These are phyloP conservation scores for Puccinia novopanici DNA, from an alignment of 1,284 basidiomycete genomes.

Conservation along the genomic window DNA sequence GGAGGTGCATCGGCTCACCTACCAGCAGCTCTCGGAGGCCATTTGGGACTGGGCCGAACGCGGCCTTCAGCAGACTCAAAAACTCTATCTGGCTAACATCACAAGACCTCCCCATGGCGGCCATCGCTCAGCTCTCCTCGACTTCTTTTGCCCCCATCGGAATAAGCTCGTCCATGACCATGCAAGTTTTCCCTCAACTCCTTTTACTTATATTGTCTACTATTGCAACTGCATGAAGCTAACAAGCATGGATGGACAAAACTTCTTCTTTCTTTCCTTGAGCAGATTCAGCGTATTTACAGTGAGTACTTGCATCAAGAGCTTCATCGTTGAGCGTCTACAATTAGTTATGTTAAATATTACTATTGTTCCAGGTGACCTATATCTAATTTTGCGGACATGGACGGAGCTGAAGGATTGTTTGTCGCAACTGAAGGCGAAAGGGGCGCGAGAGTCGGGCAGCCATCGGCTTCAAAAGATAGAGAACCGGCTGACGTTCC, in stretches of 20 bases:
- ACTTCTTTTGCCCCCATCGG: conserved; percentile 38
- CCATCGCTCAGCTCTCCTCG: conserved; percentile 33
- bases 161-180: conserved; percentile 38
- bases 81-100: conserved; percentile 8
- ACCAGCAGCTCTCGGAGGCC: conserved; percentile 15
- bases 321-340: neutral
- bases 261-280: neutral
- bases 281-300: conserved; percentile 40
- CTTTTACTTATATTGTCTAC: neutral
- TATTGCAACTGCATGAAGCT: neutral
- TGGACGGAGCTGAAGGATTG: conserved; percentile 36
- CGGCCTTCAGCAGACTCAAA: conserved; percentile 33
- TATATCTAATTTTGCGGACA: conserved; percentile 31
- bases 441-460: neutral
- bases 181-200: conserved; percentile 1
- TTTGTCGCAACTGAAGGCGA: neutral
- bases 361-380: conserved; percentile 13
- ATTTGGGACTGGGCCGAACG: conserved; percentile 41
- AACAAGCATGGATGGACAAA: neutral
- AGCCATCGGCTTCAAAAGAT: conserved; percentile 27
- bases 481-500: conserved; percentile 35
- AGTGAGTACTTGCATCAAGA: neutral
- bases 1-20: conserved; percentile 30
- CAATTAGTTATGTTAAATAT: neutral
- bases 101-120: conserved; percentile 25